phyloP scores from a whole-genome alignment of 2,329 filamentous ascomycete genomes.

The Fusarium setosum region DNA sequence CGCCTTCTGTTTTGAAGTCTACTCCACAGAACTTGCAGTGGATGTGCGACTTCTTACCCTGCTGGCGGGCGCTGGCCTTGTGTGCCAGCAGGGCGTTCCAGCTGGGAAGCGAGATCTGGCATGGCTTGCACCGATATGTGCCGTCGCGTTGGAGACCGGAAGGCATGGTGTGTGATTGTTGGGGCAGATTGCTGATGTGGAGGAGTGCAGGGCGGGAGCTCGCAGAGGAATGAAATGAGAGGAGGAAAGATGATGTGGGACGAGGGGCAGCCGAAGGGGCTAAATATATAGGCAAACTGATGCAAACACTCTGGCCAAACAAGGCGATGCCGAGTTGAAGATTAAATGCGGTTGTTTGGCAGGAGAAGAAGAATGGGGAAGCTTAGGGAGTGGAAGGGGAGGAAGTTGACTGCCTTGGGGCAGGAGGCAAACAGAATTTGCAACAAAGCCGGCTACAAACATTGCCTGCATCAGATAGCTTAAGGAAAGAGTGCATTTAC shows the following conservation, averaged over 20 bases:
- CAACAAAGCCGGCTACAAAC: too few relatives aligned
- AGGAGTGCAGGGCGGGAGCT: too few relatives aligned
- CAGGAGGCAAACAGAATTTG: too few relatives aligned
- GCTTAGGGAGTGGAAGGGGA: too few relatives aligned
- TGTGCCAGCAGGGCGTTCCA: conserved; percentile 43
- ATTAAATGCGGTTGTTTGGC: too few relatives aligned
- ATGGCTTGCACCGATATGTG: conserved; percentile 44
- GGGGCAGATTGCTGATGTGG: background rate
- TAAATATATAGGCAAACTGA: background rate
- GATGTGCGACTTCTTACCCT: conserved; percentile 43
- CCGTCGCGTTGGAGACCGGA: conserved; percentile 15
- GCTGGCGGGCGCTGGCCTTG: conserved; percentile 43
- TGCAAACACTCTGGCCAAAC: too few relatives aligned
- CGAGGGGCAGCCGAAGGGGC: background rate
- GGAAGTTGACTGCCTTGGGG: too few relatives aligned
- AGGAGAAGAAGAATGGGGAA: too few relatives aligned
- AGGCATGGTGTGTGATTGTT: conserved; percentile 25
- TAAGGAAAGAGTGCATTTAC: too few relatives aligned
- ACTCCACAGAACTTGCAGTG: conserved; percentile 53
- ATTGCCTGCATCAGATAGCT: too few relatives aligned
- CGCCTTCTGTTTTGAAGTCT: conserved; percentile 49
- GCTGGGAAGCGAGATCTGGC: conserved; percentile 41
- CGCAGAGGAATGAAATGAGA: too few relatives aligned
- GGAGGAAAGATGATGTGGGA: background rate
- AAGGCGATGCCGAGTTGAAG: too few relatives aligned